Evolutionary conservation across 306 rosid species (phyloP), one percentile per base, ranked within the genome.

Genomic region (Rosa rugosa): DNA sequence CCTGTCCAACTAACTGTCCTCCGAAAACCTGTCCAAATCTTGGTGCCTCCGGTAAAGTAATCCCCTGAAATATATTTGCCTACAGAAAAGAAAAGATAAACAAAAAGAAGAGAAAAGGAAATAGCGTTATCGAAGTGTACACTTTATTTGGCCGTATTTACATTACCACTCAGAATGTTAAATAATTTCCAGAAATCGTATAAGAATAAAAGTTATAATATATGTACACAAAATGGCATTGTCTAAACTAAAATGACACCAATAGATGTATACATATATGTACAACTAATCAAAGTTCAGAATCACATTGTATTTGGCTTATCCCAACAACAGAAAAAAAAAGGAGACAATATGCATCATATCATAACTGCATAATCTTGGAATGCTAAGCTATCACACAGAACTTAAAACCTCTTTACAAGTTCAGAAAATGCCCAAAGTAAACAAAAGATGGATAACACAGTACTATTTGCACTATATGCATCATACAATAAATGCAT

Each of bases 1-100:
- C 98, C 98, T 95, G 99, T 83, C 96, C 98, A 84, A 95, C 80
- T 25, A 92, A 34, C 76, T 95, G 98, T 66, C 99, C 99, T 54
- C 99, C 99, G 63, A 93, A 95, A 78, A 95, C 98, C 81, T 91
- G 89, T 67, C 97, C 98, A 81, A 91, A 91, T 69, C 71, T 85
- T 68, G 99, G 98, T 44, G 99, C 99, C 67, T 86, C 86, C 9
- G 84, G 87, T 47, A 90, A 88, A 72, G 98, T 95, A 84, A 95
- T 88, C 84, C 98, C 99, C 80, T 51, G 82, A 86, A 95, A 95
- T 83, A 89, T 81, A 83, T 95, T 90, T 57, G 87, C 96, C 99
- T 95, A 75, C 83, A 76, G 66, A 46, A 53, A 71, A 79, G 85
- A 60, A 83, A 71, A 70, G 73, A 59, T n/a, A 27, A 80, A 72